Base-by-base conservation (phyloP, 1,284 basidiomycete species). In the Sutorius eximius region DNA sequence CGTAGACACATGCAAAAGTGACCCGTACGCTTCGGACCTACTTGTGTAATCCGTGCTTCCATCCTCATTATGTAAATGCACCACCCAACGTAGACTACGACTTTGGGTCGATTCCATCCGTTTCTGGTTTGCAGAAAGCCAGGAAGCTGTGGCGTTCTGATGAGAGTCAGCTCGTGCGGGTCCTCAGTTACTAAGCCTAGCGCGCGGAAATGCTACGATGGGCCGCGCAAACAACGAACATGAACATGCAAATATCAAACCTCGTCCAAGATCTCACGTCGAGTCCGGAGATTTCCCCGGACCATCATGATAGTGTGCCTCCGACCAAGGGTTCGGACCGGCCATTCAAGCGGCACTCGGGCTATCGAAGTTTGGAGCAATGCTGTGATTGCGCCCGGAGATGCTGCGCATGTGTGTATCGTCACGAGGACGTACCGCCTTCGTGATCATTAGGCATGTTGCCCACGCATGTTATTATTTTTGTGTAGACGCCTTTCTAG, bases 341-440 rank as follows among this genome's bases (percentile, higher is more conserved):
- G 61, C 30, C 11, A 55, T 29, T 42, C 34, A 57, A 45, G 36
- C 42, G 11, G 33, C 12, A 27, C 4, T 51, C 45, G 38, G 20
- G 6, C n/a, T 24, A n/a, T 38, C 29, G 44, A 24, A 53, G 37
- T 46, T n/a, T 24, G 15, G 42, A 15, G 45, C 15, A 16, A 57
- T 57, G 50, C 41, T 46, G 45, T 56, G 55, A 63, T 62, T 63
- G 60, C 61, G 64, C 61, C 64, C 40, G n/a, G 32, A 34, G n/a
- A 27, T 47, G 45, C 63, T 56, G 61, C 59, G 64, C 61, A 62
- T 61, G 54, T 63, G 45, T 32, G 42, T 44, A 46, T 34, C 45
- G 59, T 65, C 63, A 68, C 64, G 63, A 64, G 64, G 62, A 51
- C 20, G 59, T 47, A 66, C 54, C 15, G 63, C 66, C 60, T 55